These are phyloP conservation scores for Polyporus arcularius DNA, from an alignment of 768 basidiomycete species.

Conservation along the genomic window DNA sequence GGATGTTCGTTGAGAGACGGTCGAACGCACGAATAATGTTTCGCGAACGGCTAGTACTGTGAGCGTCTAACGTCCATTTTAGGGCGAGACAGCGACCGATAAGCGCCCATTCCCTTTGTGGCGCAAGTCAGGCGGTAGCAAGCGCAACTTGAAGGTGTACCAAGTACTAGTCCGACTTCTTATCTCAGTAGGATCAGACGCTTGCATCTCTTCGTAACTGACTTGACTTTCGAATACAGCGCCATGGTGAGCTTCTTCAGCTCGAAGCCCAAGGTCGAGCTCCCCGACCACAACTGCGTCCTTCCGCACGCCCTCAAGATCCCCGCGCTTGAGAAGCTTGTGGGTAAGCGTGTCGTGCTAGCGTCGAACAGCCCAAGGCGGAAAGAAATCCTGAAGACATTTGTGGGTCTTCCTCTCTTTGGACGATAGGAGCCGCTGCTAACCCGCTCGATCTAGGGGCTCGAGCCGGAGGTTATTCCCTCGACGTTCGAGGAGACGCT, in stretches of 20 bases:
- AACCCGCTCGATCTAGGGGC: conserved; percentile 42
- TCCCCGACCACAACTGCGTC: conserved; percentile 48
- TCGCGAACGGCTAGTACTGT: too few relatives aligned
- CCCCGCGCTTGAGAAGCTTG: conserved; percentile 64
- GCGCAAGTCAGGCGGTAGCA: background rate
- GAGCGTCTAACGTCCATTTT: too few relatives aligned
- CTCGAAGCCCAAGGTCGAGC: conserved; percentile 20
- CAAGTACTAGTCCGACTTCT: too few relatives aligned
- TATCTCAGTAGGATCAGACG: background rate
- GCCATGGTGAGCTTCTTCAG: conserved; percentile 27
- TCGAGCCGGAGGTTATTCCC: conserved; percentile 69
- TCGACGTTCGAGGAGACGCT: conserved; percentile 84
- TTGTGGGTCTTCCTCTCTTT: conserved; percentile 50
- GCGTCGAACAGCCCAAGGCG: conserved; percentile 88
- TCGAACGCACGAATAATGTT: too few relatives aligned
- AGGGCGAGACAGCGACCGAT: too few relatives aligned
- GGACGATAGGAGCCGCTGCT: background rate
- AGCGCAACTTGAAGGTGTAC: background rate
- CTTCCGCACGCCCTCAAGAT: conserved; percentile 65
- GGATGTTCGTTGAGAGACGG: too few relatives aligned
- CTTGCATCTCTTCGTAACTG: background rate
- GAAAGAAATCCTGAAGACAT: conserved; percentile 75
- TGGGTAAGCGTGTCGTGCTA: conserved; percentile 76
- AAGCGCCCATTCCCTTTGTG: background rate
- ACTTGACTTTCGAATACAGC: background rate